Conservation (phyloP, 2,329 filamentous ascomycete species). For the Sordariomycetes sp. region DNA sequence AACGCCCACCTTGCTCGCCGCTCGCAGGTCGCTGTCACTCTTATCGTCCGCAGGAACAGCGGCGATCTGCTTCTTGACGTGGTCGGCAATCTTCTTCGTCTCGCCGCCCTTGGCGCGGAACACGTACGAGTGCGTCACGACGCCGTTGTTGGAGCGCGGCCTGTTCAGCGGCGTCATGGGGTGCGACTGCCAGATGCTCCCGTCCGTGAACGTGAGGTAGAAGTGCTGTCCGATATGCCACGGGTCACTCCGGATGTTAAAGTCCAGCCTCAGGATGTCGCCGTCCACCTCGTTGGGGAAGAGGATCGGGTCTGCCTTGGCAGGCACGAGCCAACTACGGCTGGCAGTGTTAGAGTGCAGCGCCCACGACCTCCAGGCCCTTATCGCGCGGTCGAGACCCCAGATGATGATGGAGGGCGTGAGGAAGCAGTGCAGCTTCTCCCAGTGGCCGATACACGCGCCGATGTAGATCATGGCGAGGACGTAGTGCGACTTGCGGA, state of each 20-base stretch:
- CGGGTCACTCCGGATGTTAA: slow-evolving; percentile 42
- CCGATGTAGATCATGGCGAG: slow-evolving; percentile 63
- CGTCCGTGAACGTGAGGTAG: slow-evolving; percentile 53
- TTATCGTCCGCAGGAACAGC: neutral
- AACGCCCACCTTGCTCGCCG: slow-evolving; percentile 28
- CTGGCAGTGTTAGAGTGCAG: slow-evolving; percentile 44
- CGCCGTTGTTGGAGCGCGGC: slow-evolving; percentile 24
- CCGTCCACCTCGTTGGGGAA: slow-evolving; percentile 45
- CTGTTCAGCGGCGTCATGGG: slow-evolving; percentile 53
- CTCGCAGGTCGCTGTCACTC: neutral
- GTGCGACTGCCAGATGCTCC: slow-evolving; percentile 59
- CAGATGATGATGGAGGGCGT: slow-evolving; percentile 52
- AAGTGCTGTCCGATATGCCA: slow-evolving; percentile 62
- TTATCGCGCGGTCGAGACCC: slow-evolving; percentile 47
- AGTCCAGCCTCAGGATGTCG: slow-evolving; percentile 52
- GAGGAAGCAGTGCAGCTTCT: slow-evolving; percentile 53
- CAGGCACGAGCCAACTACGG: slow-evolving; percentile 9
- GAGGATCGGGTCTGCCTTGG: slow-evolving; percentile 21
- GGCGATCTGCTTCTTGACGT: slow-evolving; percentile 24
- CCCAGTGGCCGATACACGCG: slow-evolving; percentile 66
- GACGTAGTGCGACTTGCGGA: slow-evolving; percentile 61
- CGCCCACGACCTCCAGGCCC: slow-evolving; percentile 42
- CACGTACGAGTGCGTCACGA: slow-evolving; percentile 39
- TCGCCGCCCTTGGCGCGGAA: slow-evolving; percentile 45
- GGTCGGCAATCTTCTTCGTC: slow-evolving; percentile 37